Base-by-base conservation (phyloP, 2,329 filamentous ascomycete genomes). In the Penicillium sclerotiorum region DNA sequence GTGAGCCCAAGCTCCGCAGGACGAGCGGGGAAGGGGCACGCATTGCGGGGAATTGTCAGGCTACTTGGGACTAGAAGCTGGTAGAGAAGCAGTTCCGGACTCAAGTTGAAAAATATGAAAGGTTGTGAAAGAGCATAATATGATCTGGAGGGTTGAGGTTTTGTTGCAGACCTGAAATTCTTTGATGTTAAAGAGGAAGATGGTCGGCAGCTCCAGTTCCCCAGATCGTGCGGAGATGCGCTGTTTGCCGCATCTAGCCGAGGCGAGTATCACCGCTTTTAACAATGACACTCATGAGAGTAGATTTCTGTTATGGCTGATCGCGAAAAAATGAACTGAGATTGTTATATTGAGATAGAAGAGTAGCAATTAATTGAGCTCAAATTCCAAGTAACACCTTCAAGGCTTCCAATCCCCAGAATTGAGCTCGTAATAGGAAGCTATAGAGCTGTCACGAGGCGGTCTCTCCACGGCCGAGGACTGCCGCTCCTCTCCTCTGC, bases 181-280 rank as follows among this genome's bases (percentile, higher is more conserved):
- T 17, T 17, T 18, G 33, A 17, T 18, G 33, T 36, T 11, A 18
- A 25, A 42, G 47, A 51, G 52, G 48, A 28, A 41, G 44, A 47
- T 47, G 46, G 47, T 15, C 33, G 20, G 46, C 44, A 49, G 51
- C 55, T 55, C 47, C 49, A 39, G 46, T 54, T 55, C 58, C 53
- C 56, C 58, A 57, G 53, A 63, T 45, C 27, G 47, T 68, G 63
- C 62, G 64, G 62, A 67, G 66, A 37, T 59, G 67, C 76, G 77
- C 65, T 27, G 62, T 48, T 75, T 79, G 68, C 77, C 78, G 78
- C 59, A 49, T 64, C 55, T 70, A 78, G 68, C 76, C 71, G 72
- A 61, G 53, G 51, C 27, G 47, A 28, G 48, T 54, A 59, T 55
- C 55, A 50, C 50, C 49, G 49, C 56, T 38, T 52, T 30, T 18